phyloP scores from a whole-genome alignment of 2,329 filamentous ascomycete genomes.

The Fusarium protoensiforme region DNA sequence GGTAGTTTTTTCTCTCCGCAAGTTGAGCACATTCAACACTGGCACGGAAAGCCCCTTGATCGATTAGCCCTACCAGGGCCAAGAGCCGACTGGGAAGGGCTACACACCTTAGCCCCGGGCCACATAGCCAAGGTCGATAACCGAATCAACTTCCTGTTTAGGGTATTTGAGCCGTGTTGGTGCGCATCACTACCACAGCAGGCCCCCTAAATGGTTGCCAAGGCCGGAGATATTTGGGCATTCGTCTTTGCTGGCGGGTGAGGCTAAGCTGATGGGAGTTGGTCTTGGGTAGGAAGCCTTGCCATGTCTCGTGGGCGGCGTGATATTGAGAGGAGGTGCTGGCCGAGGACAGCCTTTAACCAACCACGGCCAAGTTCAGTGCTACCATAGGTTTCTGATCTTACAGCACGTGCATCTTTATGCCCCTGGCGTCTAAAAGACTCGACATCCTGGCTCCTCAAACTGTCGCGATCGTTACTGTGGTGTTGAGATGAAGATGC shows the following conservation, averaged over 20 bases:
- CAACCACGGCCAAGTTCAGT: not conserved
- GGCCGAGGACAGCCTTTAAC: not conserved
- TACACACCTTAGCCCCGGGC: not conserved
- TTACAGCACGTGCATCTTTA: not conserved
- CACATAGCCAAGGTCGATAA: constrained; percentile 2
- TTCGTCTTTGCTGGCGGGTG: not conserved
- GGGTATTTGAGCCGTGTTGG: constrained; percentile 31
- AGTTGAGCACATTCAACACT: constrained; percentile 2
- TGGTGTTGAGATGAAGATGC: constrained; percentile 7
- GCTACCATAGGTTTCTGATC: not conserved
- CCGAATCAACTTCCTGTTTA: constrained; percentile 36
- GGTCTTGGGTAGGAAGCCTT: not conserved
- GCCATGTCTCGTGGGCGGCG: constrained; percentile 3
- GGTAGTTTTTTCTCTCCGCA: constrained; percentile 11
- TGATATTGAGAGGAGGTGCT: constrained; percentile 21
- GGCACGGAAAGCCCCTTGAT: constrained; percentile 7
- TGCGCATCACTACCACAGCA: constrained; percentile 12
- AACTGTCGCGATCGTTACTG: not conserved
- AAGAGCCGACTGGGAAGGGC: constrained; percentile 15
- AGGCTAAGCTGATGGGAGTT: not conserved
- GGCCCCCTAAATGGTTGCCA: not conserved
- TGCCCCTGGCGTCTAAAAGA: not conserved
- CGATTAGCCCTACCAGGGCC: constrained; percentile 12
- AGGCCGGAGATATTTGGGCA: not conserved
- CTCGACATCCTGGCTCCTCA: not conserved